Evolutionary conservation across 2,329 filamentous ascomycete species (phyloP).

Genomic region (Hypocreales sp.): DNA sequence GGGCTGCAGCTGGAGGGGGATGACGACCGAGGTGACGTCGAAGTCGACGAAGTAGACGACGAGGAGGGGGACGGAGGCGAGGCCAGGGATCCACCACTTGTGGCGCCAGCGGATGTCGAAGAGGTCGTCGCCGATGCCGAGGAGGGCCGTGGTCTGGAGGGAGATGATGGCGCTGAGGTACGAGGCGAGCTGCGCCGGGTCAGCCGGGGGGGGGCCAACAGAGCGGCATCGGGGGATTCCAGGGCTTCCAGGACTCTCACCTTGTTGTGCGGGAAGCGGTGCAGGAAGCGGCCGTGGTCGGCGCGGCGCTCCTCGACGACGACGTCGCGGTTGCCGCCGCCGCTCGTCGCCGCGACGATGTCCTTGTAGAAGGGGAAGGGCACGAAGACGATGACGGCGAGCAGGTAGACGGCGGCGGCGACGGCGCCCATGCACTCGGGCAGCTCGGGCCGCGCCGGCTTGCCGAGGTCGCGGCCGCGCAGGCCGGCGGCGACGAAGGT

Average conservation of each 20-base stretch:
- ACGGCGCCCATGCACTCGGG: slow-evolving; percentile 95
- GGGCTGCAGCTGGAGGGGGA: slow-evolving; percentile 70
- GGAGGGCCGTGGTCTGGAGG: slow-evolving; percentile 75
- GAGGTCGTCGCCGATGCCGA: slow-evolving; percentile 88
- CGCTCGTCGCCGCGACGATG: slow-evolving; percentile 87
- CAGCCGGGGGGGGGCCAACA: not conserved
- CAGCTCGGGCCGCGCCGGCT: slow-evolving; percentile 51
- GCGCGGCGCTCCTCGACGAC: slow-evolving; percentile 59
- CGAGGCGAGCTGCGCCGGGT: slow-evolving; percentile 56
- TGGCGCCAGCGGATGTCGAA: slow-evolving; percentile 98
- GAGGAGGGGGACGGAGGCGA: slow-evolving; percentile 83
- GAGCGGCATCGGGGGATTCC: too few species aligned
- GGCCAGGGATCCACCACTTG: slow-evolving; percentile 94
- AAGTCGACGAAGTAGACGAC: slow-evolving; percentile 98
- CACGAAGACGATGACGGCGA: slow-evolving; percentile 81
- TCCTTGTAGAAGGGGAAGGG: slow-evolving; percentile 98
- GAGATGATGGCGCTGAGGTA: slow-evolving; percentile 91
- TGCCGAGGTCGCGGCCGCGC: slow-evolving; percentile 81
- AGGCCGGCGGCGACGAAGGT: slow-evolving; percentile 79
- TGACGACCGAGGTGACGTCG: slow-evolving; percentile 86
- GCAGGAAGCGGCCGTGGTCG: slow-evolving; percentile 70
- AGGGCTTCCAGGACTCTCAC: too few species aligned
- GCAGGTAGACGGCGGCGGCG: slow-evolving; percentile 80
- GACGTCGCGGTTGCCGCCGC: slow-evolving; percentile 80
- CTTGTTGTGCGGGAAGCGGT: slow-evolving; percentile 90